These are phyloP conservation scores for Chrysanthemum seticuspe DNA, from an alignment of 129 eudicot genomes.

Conservation along the genomic window DNA sequence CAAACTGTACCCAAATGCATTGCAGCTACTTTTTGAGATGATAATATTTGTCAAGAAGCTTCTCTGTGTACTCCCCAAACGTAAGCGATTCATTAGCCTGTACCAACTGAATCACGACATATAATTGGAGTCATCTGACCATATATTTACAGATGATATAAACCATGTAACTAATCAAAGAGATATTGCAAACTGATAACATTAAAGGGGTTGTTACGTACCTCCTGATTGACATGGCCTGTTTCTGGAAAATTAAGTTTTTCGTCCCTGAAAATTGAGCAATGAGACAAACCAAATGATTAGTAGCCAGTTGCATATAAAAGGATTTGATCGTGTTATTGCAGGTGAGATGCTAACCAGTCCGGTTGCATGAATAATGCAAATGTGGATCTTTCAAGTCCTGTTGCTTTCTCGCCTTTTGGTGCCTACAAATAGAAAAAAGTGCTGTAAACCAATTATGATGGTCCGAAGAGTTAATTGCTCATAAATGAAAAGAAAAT, in stretches of 20 bases:
- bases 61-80: constrained; percentile 88
- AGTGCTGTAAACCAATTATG: not conserved
- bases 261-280: constrained; percentile 63
- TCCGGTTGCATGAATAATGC: constrained; percentile 97
- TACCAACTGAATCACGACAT: constrained; percentile 47
- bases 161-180: too few relatives aligned
- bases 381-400: constrained; percentile 84
- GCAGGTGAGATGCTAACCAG: constrained; percentile 52
- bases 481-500: not conserved
- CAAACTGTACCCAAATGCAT: constrained; percentile 1
- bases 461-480: too few relatives aligned
- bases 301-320: not conserved
- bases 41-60: constrained; percentile 88
- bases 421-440: constrained; percentile 63
- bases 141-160: not conserved
- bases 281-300: not conserved
- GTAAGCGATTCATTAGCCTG: constrained; percentile 56
- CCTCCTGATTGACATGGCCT: constrained; percentile 63
- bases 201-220: constrained; percentile 21
- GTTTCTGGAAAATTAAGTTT: constrained; percentile 70
- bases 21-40: constrained; percentile 45
- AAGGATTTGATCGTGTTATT: constrained; percentile 1
- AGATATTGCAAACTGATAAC: too few relatives aligned
- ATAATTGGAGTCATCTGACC: not conserved
- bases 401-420: constrained; percentile 55